Evolutionary conservation across 2,329 filamentous ascomycete genomes (phyloP), one percentile per base, ranked within the genome.

Genomic region (Blastomyces parvus): DNA sequence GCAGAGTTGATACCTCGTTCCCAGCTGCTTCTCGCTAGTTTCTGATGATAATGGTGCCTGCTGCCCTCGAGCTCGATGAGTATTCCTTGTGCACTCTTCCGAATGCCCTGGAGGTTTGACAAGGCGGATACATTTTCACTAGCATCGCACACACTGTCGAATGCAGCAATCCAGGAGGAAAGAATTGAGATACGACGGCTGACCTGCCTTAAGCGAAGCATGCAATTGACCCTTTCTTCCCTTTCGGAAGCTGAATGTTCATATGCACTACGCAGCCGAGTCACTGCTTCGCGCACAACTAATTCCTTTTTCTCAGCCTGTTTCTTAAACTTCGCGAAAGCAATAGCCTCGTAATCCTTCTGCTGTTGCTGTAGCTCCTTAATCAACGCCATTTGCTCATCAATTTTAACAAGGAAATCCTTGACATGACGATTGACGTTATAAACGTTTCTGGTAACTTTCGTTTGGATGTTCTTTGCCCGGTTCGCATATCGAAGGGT

Each of bases 371-470:
- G 91, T 62, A 99, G 84, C 74, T 97, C 92, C 69, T 96, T 96
- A 75, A 99, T 99, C 72, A 97, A 78, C n/a, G 87, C 88, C 83
- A 96, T 92, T 74, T 99, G 93, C 78, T 99, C 94, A 73, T 99
- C 93, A 70, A 99, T 99, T 83, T 97, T 97, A 80, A 97, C 94
- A 74, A 99, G 79, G 78, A 96, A 99, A 77, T 99, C 94, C 80
- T 99, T 99, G 71, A 99, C 94, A 77, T 99, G 94, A 66, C 94
- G 89, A 75, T 99, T 97, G 67, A 99, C 94, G 74, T 99, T 99
- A 80, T 95, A 99, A 30, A 97, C 92, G 73, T 99, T 99, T 71
- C 92, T 87, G n/a, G 94, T 97, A 63, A 97, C 91, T 82, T 99
- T 99, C 64, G 94, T 99, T 79, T 97, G 95, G 73, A 99, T 99